Base-by-base conservation (phyloP, 176 grass and related monocot genomes). In the Hsuehochloa calcarea region DNA sequence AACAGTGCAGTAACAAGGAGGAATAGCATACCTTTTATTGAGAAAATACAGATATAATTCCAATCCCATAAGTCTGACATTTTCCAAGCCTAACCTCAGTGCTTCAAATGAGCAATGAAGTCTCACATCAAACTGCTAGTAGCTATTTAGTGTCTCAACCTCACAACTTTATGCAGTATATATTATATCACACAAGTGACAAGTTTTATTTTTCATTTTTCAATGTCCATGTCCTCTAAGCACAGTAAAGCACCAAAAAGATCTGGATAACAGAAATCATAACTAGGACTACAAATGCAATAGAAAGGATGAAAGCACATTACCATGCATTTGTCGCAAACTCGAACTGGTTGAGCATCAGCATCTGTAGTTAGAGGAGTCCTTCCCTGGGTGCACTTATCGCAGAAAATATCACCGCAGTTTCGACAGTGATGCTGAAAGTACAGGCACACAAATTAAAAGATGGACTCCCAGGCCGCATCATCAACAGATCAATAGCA, bases 321-420 rank as follows among this genome's bases (percentile, higher is more conserved):
- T 94, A 99, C 96, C 96, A 99, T 94, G 93, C 96, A 99, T 83
- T 88, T 91, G 79, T 99, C 96, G 50, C 96, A 99, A 80, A 99
- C 96, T 81, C 96, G 90, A 39, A 96, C 93, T 66, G 68, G 87
- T 76, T 90, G 95, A 76, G 91, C 83, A 87, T 94, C 88, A 44
- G 92, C 85, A 87, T 98, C 96, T 7, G 91, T 80, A 85, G 78
- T 96, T 51, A 98, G 90, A 85, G 91, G 74, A 80, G 78, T 96
- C 87, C 96, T 34, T 34, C 31, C 31, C 47, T 94, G 86, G 39
- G 93, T 98, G 74, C 96, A 98, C 31, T 34, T 34, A 34, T 34
- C 31, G 31, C 31, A 34, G 31, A 34, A 34, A 34, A 34, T 34
- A 34, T 98, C 96, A 37, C 93, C 96, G 81, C 96, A 98, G 64